Evolutionary conservation across 345 rosid genomes (phyloP).

Genomic region (Microthlaspi erraticum): DNA sequence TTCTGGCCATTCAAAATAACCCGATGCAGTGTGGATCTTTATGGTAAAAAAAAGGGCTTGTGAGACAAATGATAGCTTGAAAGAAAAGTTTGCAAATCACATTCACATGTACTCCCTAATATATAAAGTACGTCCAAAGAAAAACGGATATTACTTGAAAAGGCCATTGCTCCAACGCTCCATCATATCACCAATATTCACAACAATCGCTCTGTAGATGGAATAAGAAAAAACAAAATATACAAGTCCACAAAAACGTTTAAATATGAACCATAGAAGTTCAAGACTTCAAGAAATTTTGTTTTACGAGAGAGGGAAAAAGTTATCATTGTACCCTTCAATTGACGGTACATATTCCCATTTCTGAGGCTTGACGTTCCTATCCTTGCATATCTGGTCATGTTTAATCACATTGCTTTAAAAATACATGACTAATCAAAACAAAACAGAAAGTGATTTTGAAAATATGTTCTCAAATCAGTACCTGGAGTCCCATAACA

Average conservation of each 20-base stretch:
- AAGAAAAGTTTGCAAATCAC: not conserved
- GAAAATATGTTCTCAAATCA: not conserved
- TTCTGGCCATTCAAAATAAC: constrained; percentile 71
- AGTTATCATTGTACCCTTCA: constrained; percentile 68
- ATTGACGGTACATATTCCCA: constrained; percentile 85
- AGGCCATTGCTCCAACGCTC: constrained; percentile 90
- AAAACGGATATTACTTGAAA: constrained; percentile 59
- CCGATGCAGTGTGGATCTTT: constrained; percentile 87
- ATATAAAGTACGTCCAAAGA: too few species aligned
- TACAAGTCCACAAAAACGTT: not conserved
- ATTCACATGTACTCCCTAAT: too few species aligned
- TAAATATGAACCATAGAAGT: too few species aligned
- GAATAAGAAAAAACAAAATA: not conserved
- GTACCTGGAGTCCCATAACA: constrained; percentile 76
- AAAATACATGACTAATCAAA: not conserved
- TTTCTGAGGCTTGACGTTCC: constrained; percentile 57
- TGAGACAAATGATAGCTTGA: not conserved
- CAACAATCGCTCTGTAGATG: constrained; percentile 67
- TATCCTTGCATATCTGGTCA: constrained; percentile 92
- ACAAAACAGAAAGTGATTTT: not conserved
- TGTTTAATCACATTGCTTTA: not conserved
- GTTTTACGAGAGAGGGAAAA: too few species aligned
- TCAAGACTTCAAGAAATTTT: too few species aligned
- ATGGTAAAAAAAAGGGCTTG: too few species aligned
- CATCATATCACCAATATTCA: constrained; percentile 86